Evolutionary conservation across 352 stramenopile genomes (phyloP).

Genomic region (Pythium apleroticum): DNA sequence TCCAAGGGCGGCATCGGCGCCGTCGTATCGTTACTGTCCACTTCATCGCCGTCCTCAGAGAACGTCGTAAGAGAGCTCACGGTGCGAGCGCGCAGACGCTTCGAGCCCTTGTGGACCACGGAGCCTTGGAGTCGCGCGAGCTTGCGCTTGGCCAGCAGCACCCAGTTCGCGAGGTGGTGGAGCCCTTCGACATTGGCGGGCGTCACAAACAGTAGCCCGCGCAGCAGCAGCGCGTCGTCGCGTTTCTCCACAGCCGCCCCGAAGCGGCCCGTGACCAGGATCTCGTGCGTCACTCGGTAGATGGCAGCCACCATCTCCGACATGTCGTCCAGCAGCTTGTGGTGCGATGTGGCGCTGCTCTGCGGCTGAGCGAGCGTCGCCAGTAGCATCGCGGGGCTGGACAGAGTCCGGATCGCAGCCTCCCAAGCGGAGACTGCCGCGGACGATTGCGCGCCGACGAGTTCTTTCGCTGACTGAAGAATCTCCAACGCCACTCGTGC

Average conservation of each 20-base stretch:
- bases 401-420: conserved; percentile 36
- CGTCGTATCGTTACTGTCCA: conserved; percentile 5
- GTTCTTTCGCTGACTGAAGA: conserved; percentile 33
- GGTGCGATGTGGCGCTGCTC: conserved; percentile 13
- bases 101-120: conserved; percentile 29
- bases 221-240: conserved; percentile 20
- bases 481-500: conserved; percentile 63
- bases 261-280: conserved; percentile 48
- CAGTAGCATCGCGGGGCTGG: conserved; percentile 67
- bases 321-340: conserved; percentile 57
- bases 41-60: conserved; percentile 26
- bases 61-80: conserved; percentile 52
- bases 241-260: conserved; percentile 33
- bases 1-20: conserved; percentile 14
- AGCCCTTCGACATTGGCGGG: conserved; percentile 73
- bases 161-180: conserved; percentile 78
- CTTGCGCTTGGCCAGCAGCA: conserved; percentile 75
- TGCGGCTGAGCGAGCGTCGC: conserved; percentile 46
- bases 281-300: conserved; percentile 47
- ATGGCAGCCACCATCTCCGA: conserved; percentile 49
- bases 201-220: conserved; percentile 34
- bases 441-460: conserved; percentile 3
- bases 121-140: conserved; percentile 53
- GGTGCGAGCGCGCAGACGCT: conserved; percentile 33
- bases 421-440: conserved; percentile 19